phyloP scores from a whole-genome alignment of 2,329 filamentous ascomycete species.

The Hirsutella rhossiliensis region DNA sequence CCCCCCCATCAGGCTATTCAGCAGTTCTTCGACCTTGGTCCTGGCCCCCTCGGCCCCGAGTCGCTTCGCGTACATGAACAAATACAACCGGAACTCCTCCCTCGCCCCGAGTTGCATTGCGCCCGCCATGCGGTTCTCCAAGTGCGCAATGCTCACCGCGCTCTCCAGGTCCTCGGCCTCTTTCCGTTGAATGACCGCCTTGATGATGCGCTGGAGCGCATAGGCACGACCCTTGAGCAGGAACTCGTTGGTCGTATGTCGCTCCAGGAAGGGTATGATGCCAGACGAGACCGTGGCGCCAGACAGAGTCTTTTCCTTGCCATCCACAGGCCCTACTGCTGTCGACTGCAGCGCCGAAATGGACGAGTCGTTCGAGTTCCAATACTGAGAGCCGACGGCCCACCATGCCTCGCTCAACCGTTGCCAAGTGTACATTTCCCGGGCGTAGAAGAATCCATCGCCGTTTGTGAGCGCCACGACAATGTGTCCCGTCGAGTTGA shows the following conservation, averaged over 20 bases:
- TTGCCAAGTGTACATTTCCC: slow-evolving; percentile 83
- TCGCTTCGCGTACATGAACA: slow-evolving; percentile 97
- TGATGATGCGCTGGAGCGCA: slow-evolving; percentile 82
- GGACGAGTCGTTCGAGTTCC: slow-evolving; percentile 93
- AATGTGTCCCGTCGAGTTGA: slow-evolving; percentile 79
- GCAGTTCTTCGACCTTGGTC: slow-evolving; percentile 83
- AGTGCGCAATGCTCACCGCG: slow-evolving; percentile 80
- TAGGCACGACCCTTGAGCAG: slow-evolving; percentile 86
- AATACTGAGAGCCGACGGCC: slow-evolving; percentile 95
- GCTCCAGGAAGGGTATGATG: slow-evolving; percentile 84
- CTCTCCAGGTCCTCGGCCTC: slow-evolving; percentile 90
- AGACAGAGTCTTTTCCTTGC: slow-evolving; percentile 31
- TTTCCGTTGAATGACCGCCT: slow-evolving; percentile 74
- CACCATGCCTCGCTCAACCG: slow-evolving; percentile 95
- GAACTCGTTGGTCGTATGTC: slow-evolving; percentile 88
- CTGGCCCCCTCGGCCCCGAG: slow-evolving; percentile 81
- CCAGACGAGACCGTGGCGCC: slow-evolving; percentile 64
- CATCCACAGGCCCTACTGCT: slow-evolving; percentile 43
- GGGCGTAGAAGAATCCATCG: slow-evolving; percentile 84
- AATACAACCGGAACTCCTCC: slow-evolving; percentile 86
- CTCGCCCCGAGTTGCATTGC: slow-evolving; percentile 72
- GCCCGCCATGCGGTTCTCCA: slow-evolving; percentile 89
- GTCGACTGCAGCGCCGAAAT: slow-evolving; percentile 69
- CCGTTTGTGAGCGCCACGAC: slow-evolving; percentile 89
- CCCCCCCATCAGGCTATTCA: slow-evolving; percentile 70